A percentile compares a stretch with the other conserved stretches of the same genome.
Evolutionary conservation across 108 stramenopile genomes (phyloP).

Genomic region (Nannochloropsis salina): DNA sequence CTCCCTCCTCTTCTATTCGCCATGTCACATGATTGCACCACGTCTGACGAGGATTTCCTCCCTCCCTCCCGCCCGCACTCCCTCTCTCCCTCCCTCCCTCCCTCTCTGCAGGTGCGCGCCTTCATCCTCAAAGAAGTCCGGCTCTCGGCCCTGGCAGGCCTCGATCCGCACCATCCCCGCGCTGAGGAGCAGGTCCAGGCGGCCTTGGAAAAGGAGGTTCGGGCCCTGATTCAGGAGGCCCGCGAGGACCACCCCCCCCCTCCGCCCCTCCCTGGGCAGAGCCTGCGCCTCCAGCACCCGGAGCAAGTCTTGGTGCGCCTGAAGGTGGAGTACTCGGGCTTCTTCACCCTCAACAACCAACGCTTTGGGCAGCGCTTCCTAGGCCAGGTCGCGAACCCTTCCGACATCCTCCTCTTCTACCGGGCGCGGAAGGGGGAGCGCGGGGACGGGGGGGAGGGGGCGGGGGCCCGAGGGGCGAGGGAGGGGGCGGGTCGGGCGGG

Average conservation of each 20-base stretch:
- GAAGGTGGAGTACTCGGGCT: constrained; percentile 87
- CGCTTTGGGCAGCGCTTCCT: constrained; percentile 67
- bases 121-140: constrained; percentile 67
- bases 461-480: constrained; percentile 14
- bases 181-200: constrained; percentile 65
- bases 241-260: constrained; percentile 33
- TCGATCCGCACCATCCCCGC: constrained; percentile 63
- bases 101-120: constrained; percentile 29
- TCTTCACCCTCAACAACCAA: constrained; percentile 80
- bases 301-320: constrained; percentile 82
- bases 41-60: neutral
- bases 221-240: constrained; percentile 57
- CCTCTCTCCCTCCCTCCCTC: neutral
- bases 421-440: constrained; percentile 56
- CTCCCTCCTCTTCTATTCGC: neutral
- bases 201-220: constrained; percentile 61
- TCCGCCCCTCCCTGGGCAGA: neutral
- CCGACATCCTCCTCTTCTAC: constrained; percentile 75
- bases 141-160: constrained; percentile 58
- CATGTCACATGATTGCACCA: neutral
- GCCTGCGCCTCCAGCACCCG: constrained; percentile 24
- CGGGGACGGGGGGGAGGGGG: neutral
- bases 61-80: too few relatives aligned
- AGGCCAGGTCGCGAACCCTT: constrained; percentile 78
- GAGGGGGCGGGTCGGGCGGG: constrained; percentile 27